Evolutionary conservation across 768 basidiomycete genomes (phyloP).

Genomic region (Psilocybe cubensis): DNA sequence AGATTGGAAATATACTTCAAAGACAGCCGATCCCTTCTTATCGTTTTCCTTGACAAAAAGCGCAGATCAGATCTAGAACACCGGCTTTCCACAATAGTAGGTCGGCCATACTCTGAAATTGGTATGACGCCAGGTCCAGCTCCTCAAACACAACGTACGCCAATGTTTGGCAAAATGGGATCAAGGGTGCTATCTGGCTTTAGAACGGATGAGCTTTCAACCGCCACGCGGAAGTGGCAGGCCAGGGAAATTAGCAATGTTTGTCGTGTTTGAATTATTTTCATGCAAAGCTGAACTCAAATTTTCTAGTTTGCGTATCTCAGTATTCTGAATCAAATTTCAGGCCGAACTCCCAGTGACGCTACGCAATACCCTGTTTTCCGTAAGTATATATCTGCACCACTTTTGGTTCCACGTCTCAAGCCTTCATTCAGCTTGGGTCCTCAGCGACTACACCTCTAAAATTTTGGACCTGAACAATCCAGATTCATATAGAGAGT

Average conservation of each 20-base stretch:
- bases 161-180: slow-evolving; percentile 55
- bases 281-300: not conserved
- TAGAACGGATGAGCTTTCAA: slow-evolving; percentile 61
- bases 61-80: slow-evolving; percentile 64
- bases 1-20: slow-evolving; percentile 93
- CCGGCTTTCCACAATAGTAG: slow-evolving; percentile 51
- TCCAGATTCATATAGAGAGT: slow-evolving; percentile 76
- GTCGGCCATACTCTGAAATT: slow-evolving; percentile 42
- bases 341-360: slow-evolving; percentile 92
- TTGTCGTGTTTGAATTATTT: slow-evolving; percentile 25
- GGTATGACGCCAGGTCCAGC: slow-evolving; percentile 47
- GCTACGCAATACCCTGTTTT: slow-evolving; percentile 95
- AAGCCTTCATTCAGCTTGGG: slow-evolving; percentile 67
- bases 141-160: slow-evolving; percentile 50
- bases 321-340: slow-evolving; percentile 88
- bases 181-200: slow-evolving; percentile 55
- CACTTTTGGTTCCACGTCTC: not conserved
- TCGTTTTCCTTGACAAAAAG: slow-evolving; percentile 77
- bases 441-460: slow-evolving; percentile 84
- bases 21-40: slow-evolving; percentile 85
- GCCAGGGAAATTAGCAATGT: slow-evolving; percentile 92
- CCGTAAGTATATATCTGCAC: slow-evolving; percentile 48
- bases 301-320: slow-evolving; percentile 79
- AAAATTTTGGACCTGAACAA: slow-evolving; percentile 64
- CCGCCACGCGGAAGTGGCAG: slow-evolving; percentile 86